A percentile compares a stretch with the other conserved stretches of the same genome.
phyloP scores from a whole-genome alignment of 106 monocot species.

The Dendrobium huoshanense region DNA sequence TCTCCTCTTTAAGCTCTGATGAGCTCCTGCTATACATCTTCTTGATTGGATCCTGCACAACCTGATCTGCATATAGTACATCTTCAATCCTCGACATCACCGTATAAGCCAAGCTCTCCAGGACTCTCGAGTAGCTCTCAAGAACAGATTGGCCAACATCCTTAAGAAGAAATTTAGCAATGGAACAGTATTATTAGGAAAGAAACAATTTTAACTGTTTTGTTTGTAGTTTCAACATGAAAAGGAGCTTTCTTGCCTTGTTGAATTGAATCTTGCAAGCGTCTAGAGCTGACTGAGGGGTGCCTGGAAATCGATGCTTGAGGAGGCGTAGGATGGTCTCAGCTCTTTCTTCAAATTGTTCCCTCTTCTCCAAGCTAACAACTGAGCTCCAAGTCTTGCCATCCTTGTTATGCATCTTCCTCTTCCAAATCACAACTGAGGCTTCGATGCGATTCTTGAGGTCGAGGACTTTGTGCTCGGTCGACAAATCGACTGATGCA shows the following conservation, averaged over 20 bases:
- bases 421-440: slow-evolving; percentile 68
- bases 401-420: slow-evolving; percentile 90
- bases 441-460: slow-evolving; percentile 86
- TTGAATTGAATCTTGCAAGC: slow-evolving; percentile 89
- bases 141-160: slow-evolving; percentile 84
- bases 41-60: slow-evolving; percentile 33
- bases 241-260: slow-evolving; percentile 26
- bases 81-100: slow-evolving; percentile 92
- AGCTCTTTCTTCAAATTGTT: slow-evolving; percentile 89
- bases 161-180: slow-evolving; percentile 23
- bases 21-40: slow-evolving; percentile 16
- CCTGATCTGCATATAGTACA: slow-evolving; percentile 58
- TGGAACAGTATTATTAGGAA: not conserved
- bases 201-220: not conserved
- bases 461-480: slow-evolving; percentile 75
- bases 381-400: slow-evolving; percentile 74
- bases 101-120: slow-evolving; percentile 77
- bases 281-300: slow-evolving; percentile 78
- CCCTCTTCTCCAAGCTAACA: slow-evolving; percentile 89
- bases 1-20: not conserved
- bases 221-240: not conserved
- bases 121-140: slow-evolving; percentile 87
- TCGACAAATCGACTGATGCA: slow-evolving; percentile 57
- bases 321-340: slow-evolving; percentile 79
- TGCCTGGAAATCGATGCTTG: slow-evolving; percentile 85